Percentiles rank a stretch among this genome's conserved stretches.
phyloP scores from a whole-genome alignment of 2,329 filamentous ascomycete genomes.

The Rhexocercosporidium sp. region DNA sequence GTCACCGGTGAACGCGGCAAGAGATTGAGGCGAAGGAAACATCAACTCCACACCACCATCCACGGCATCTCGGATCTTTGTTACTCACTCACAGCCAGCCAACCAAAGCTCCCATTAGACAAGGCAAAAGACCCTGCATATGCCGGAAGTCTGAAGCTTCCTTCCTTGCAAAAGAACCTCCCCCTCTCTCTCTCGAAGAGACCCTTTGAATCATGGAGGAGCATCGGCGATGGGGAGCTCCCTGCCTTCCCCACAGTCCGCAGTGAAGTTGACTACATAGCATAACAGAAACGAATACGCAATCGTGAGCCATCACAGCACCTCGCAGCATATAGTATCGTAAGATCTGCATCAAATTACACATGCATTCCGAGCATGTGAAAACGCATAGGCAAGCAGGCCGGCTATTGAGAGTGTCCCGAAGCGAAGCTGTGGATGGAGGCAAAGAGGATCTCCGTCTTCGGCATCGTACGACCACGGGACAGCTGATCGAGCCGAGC shows the following conservation, averaged over 20 bases:
- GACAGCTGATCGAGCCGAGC: background rate
- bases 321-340: too few relatives aligned
- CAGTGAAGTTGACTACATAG: background rate
- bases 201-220: background rate
- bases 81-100: background rate
- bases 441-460: background rate
- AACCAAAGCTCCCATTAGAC: background rate
- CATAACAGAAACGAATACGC: background rate
- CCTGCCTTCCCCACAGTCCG: background rate
- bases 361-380: background rate
- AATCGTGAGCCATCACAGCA: background rate
- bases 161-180: background rate
- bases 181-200: background rate
- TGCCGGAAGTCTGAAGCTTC: background rate
- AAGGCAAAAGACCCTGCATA: constrained; percentile 3
- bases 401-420: background rate
- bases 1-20: too few relatives aligned
- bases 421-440: background rate
- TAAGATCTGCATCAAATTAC: background rate
- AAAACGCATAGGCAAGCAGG: background rate
- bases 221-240: background rate
- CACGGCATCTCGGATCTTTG: background rate
- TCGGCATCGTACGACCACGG: background rate
- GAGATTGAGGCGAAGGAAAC: background rate
- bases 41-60: background rate